phyloP scores from a whole-genome alignment of 1,284 basidiomycete genomes.

The Boletus hoseneyae region DNA sequence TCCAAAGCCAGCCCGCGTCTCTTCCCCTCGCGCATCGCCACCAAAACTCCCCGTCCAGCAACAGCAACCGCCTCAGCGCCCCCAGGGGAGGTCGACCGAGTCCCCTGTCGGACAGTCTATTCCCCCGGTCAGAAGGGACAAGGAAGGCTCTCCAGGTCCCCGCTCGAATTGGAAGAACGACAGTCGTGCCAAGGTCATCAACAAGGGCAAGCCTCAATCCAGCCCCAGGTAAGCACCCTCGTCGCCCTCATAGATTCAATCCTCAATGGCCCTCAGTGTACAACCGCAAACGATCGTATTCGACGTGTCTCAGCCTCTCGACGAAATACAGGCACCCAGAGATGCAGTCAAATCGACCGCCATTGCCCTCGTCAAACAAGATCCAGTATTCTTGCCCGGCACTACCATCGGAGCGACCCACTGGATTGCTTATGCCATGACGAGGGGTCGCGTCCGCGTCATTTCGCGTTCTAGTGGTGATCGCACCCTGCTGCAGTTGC shows the following conservation, averaged over 20 bases:
- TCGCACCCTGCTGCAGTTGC: conserved; percentile 75
- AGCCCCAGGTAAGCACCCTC: conserved; percentile 50
- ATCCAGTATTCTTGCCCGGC: conserved; percentile 74
- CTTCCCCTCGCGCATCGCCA: conserved; percentile 62
- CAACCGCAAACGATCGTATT: conserved; percentile 67
- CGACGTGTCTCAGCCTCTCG: conserved; percentile 66
- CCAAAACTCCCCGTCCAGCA: conserved; percentile 50
- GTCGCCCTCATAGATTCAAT: not conserved
- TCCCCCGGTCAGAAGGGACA: conserved; percentile 49
- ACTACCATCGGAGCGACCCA: conserved; percentile 83
- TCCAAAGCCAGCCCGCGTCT: conserved; percentile 47
- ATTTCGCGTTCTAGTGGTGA: conserved; percentile 83
- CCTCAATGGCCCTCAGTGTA: conserved; percentile 35
- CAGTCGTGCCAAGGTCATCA: conserved; percentile 36
- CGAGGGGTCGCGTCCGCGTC: conserved; percentile 81
- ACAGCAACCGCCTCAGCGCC: conserved; percentile 40
- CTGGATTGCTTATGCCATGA: conserved; percentile 89
- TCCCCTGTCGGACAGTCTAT: conserved; percentile 44
- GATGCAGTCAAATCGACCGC: conserved; percentile 77
- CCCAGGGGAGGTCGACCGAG: conserved; percentile 40
- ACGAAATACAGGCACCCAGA: conserved; percentile 66
- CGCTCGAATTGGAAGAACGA: conserved; percentile 45
- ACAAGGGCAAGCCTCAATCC: conserved; percentile 47
- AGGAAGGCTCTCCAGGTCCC: conserved; percentile 66
- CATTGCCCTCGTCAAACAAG: conserved; percentile 79